Evolutionary conservation across 305 asterid species (phyloP), one percentile per base, ranked within the genome.

Genomic region (Fraxinus velutina): DNA sequence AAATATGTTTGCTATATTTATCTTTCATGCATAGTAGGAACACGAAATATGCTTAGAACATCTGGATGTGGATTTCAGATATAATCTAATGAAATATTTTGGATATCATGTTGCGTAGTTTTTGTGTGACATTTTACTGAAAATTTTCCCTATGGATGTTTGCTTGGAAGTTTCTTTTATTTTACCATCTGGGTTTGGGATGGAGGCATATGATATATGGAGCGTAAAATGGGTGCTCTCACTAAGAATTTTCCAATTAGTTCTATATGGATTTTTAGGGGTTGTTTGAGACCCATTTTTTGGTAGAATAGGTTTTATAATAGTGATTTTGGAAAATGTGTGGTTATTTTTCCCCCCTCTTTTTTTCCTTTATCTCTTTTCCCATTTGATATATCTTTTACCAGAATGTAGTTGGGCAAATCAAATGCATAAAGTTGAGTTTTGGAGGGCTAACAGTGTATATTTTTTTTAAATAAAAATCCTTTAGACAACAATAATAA

Each of bases 71-170:
- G 29, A 19, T 72, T 80, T 52, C 29, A 33, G n/a, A 60, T 74
- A 42, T 74, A 9, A 19, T 62, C 13, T 70, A 77, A 22, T 22
- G 21, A 72, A 73, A 79, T 6, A 32, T 24, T 57, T 22, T 62
- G 12, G 68, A 27, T 36, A 64, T 83, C n/a, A 29, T 64, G 70
- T 60, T 77, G 52, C 44, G 12, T 57, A n/a, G 76, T 39, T 72
- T n/a, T 32, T 24, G 24, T 52, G 47, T 68, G 85, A 52, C 71
- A 71, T 36, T 79, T 10, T 79, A 55, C 79, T 3, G 62, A 55
- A 55, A 24, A 55, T 17, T 52, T 52, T 19, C 27, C 29, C 68
- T 19, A 19, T 57, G 68, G 68, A 57, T 57, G 68, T 57, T 57
- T 57, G 68, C 19, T 55, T 57, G 68, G 68, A 19, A 19, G 68